phyloP scores from a whole-genome alignment of 768 basidiomycete genomes.

The Leccinum variicolor region DNA sequence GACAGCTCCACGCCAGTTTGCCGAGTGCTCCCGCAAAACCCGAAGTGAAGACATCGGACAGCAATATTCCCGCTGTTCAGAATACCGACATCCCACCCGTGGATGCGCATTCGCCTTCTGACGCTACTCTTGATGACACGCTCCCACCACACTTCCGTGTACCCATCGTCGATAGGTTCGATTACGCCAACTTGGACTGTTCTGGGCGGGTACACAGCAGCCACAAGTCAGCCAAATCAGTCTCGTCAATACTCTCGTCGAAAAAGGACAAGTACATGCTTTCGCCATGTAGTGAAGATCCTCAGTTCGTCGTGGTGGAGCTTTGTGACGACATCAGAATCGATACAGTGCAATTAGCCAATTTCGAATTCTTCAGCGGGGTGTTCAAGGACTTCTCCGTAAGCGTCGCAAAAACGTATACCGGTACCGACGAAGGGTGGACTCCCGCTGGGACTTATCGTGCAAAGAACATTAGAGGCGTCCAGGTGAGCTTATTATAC shows the following conservation, averaged over 20 bases:
- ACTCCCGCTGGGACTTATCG: conserved; percentile 70
- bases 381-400: conserved; percentile 92
- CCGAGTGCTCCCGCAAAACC: conserved; percentile 21
- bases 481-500: conserved; percentile 60
- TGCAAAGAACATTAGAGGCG: conserved; percentile 88
- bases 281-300: conserved; percentile 67
- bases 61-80: not conserved
- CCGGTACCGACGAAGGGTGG: conserved; percentile 61
- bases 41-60: conserved; percentile 5
- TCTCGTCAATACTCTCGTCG: conserved; percentile 78
- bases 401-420: conserved; percentile 81
- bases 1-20: conserved; percentile 45
- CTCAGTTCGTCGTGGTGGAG: conserved; percentile 88
- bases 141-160: conserved; percentile 65
- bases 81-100: conserved; percentile 3
- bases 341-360: conserved; percentile 93
- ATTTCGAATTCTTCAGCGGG: conserved; percentile 97
- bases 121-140: conserved; percentile 17
- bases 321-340: conserved; percentile 97
- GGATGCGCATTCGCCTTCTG: conserved; percentile 12
- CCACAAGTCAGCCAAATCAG: conserved; percentile 77
- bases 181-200: conserved; percentile 92
- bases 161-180: conserved; percentile 84
- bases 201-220: conserved; percentile 87
- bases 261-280: conserved; percentile 97